Evolutionary conservation across 2,329 filamentous ascomycete species (phyloP), one percentile per base, ranked within the genome.

Genomic region (Penicillium hordei): DNA sequence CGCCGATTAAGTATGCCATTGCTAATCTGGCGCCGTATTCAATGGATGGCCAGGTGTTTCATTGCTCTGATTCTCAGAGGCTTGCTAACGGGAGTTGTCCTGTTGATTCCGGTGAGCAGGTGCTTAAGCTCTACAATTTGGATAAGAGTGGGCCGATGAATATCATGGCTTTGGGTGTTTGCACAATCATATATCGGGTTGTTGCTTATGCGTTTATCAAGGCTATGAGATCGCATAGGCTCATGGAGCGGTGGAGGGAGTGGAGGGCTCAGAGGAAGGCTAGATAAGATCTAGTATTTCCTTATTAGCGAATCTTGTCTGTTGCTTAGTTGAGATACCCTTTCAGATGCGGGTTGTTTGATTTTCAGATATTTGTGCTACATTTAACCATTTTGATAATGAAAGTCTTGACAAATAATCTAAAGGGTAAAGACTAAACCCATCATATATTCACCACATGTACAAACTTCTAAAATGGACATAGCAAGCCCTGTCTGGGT

Each of bases 1-100:
- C 74, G n/a, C 89, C 89, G 0, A 81, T 90, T 52, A 87, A 89
- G 52, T 93, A 91, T 68, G 82, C 84, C 0, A 80, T 88, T 4
- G 84, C 84, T 0, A 88, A 88, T 34, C 74, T 93, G 39, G 86
- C 86, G 0, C 83, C 85, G 0, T 91, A 86, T 62, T 86, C 86
- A 0, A 72, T 93, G 34, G 75, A 80, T 7, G 81, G 79, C 0
- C 81, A 90, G 7, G 55, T 68, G 0, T 91, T 93, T 65, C 83
- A 83, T 1, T 93, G 89, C 69, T 81, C 79, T 2, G 79, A 82
- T 2, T 75, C 72, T 9, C 87, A 91, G 75, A 77, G 78, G 38
- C 72, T 89, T 10, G 80, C 82, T 0, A 73, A 83, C 53, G 89
- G 88, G 0, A 70, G 69, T 13, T 93, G 89, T 68, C 83, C 85